Evolutionary conservation across 495 filamentous ascomycete genomes (phyloP), one percentile per base, ranked within the genome.

Genomic region (Penicillium samsonianum): DNA sequence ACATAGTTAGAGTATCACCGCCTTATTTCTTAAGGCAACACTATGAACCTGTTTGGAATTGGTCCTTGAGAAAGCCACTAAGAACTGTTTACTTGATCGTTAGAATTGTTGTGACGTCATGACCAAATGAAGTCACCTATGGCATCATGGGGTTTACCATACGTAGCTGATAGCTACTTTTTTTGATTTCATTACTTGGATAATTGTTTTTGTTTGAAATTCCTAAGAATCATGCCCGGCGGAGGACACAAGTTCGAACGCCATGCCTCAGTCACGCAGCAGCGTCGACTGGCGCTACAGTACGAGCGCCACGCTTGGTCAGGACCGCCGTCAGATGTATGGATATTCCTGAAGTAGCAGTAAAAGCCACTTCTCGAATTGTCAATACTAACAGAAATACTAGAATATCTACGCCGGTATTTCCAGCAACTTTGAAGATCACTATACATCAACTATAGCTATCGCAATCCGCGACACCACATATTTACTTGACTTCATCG

Each of bases 381-480:
- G 2, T 25, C 14, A 28, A 30, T 16, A 37, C 43, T 65, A 44
- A 62, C 46, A 41, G 17, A 22, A 8, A 26, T 14, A 11, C 25
- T 61, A 90, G 87, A 81, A 78, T 9, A 79, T 89, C 22, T 91
- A 85, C 56, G 78, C 81, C 23, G 87, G 88, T 38, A 75, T 87
- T 26, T 84, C 87, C 1, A 77, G 75, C 30, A 76, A 77, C 17
- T 75, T 79, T 20, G 70, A 78, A 4, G 74, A 82, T 30, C 61
- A 80, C 31, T 69, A 78, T 35, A 75, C 76, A 0, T 75, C 83
- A 8, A 77, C 80, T 0, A 74, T 90, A 17, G 84, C 86, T 5
- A 70, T 93, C 46, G 87, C 87, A 5, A 82, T 89, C 55, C 89
- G 91, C 61, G 90, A 95, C 69, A 80, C 84, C 5, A 87, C 87